Percentiles rank a stretch among this genome's conserved stretches.
Evolutionary conservation across 2,329 filamentous ascomycete genomes (phyloP).

Genomic region (Endocalyx cinctus): DNA sequence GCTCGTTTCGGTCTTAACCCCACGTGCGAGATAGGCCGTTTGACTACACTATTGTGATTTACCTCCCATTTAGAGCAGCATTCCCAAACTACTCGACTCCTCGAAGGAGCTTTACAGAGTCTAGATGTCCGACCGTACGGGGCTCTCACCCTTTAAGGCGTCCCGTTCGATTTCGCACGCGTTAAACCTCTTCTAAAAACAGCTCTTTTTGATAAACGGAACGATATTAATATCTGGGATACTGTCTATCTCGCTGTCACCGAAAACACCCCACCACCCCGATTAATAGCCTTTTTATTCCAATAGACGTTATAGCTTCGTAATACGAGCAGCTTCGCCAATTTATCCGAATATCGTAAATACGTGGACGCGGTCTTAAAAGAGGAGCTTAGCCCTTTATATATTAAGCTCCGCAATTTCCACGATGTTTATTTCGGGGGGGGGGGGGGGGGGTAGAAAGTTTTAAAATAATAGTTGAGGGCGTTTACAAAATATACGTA

Average conservation of each 20-base stretch:
- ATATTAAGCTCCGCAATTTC: slow-evolving; percentile 30
- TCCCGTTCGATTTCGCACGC: slow-evolving; percentile 16
- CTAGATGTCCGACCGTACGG: too few species aligned
- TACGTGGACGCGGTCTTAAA: slow-evolving; percentile 30
- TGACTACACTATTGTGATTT: too few species aligned
- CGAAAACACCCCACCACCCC: slow-evolving; percentile 30
- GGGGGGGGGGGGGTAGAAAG: too few species aligned
- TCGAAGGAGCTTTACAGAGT: too few species aligned
- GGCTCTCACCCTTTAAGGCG: too few species aligned
- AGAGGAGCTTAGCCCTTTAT: slow-evolving; percentile 29
- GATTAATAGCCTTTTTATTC: slow-evolving; percentile 16
- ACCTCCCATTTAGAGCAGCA: too few species aligned
- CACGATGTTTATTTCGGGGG: slow-evolving; percentile 27
- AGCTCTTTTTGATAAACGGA: slow-evolving; percentile 18
- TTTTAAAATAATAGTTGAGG: slow-evolving; percentile 27
- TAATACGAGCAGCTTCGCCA: slow-evolving; percentile 31
- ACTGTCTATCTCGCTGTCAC: slow-evolving; percentile 31
- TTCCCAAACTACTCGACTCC: too few species aligned
- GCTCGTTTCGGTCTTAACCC: too few species aligned
- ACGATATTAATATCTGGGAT: slow-evolving; percentile 30
- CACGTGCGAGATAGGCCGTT: too few species aligned
- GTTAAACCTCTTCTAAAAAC: slow-evolving; percentile 29
- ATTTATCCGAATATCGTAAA: slow-evolving; percentile 30
- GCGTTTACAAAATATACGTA: slow-evolving; percentile 30
- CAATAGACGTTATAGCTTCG: slow-evolving; percentile 22